phyloP scores from a whole-genome alignment of 176 grass and related monocot species.

The Aegilops bicornis region DNA sequence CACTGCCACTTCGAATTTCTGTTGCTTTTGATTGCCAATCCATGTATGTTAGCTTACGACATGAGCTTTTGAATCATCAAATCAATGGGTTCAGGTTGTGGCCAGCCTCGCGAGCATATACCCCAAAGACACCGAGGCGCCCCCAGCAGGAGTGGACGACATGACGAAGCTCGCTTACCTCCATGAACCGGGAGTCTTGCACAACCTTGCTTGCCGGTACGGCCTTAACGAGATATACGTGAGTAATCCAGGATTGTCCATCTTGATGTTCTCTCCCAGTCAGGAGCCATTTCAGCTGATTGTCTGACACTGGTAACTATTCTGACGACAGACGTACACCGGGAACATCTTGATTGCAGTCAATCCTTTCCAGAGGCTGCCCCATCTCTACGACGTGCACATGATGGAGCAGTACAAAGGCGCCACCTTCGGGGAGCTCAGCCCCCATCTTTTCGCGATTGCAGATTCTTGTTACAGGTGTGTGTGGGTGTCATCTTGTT shows the following conservation, averaged over 20 bases:
- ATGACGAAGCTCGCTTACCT: slow-evolving; percentile 98
- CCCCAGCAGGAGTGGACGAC: slow-evolving; percentile 84
- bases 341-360: slow-evolving; percentile 98
- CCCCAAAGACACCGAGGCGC: slow-evolving; percentile 89
- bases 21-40: background rate
- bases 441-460: slow-evolving; percentile 82
- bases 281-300: background rate
- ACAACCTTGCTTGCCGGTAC: slow-evolving; percentile 71
- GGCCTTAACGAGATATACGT: slow-evolving; percentile 93
- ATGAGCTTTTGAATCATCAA: background rate
- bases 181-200: slow-evolving; percentile 81
- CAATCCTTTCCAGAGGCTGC: slow-evolving; percentile 84
- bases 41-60: background rate
- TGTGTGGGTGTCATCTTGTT: background rate
- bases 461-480: slow-evolving; percentile 91
- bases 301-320: background rate
- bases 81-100: slow-evolving; percentile 48
- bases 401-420: slow-evolving; percentile 99
- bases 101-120: slow-evolving; percentile 70
- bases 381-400: slow-evolving; percentile 82
- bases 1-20: background rate
- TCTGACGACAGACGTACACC: slow-evolving; percentile 69
- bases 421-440: slow-evolving; percentile 80
- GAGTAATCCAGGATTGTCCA: slow-evolving; percentile 22
- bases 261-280: background rate